phyloP scores from a whole-genome alignment of 2,329 filamentous ascomycete genomes.

The Aspergillus terreus region DNA sequence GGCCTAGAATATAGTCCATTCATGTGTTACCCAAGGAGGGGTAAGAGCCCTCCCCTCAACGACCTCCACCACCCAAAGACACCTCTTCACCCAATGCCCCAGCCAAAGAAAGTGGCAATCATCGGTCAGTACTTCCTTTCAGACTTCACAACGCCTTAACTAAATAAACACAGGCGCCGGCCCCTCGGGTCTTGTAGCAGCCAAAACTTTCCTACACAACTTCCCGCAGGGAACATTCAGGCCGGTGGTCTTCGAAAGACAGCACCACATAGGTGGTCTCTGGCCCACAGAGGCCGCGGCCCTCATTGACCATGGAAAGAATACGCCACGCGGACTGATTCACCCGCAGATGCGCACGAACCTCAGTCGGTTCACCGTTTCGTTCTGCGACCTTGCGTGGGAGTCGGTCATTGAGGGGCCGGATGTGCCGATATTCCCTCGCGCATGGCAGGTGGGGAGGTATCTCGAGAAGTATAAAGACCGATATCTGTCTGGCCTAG shows the following conservation, averaged over 20 bases:
- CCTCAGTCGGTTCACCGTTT: conserved; percentile 71
- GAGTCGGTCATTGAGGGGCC: conserved; percentile 40
- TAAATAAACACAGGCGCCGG: conserved; percentile 55
- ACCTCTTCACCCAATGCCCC: conserved; percentile 6
- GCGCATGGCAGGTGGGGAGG: conserved; percentile 70
- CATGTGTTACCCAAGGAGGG: too few species aligned
- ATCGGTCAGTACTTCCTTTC: conserved; percentile 37
- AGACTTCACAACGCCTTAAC: neutral
- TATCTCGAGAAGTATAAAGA: conserved; percentile 66
- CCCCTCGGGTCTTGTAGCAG: conserved; percentile 64
- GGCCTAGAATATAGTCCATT: too few species aligned
- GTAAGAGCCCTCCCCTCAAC: neutral
- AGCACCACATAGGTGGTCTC: conserved; percentile 67
- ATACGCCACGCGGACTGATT: conserved; percentile 30
- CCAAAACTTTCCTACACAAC: conserved; percentile 68
- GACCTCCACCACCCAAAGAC: neutral
- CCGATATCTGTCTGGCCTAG: conserved; percentile 50
- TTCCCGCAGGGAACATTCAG: conserved; percentile 53
- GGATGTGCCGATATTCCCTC: conserved; percentile 62
- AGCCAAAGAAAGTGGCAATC: conserved; percentile 50
- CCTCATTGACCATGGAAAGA: conserved; percentile 25
- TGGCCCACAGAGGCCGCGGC: conserved; percentile 62
- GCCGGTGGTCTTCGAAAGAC: conserved; percentile 68
- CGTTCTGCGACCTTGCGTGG: conserved; percentile 65
- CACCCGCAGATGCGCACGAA: conserved; percentile 61